phyloP scores from a whole-genome alignment of 495 filamentous ascomycete genomes.

The Penicillium salamii region DNA sequence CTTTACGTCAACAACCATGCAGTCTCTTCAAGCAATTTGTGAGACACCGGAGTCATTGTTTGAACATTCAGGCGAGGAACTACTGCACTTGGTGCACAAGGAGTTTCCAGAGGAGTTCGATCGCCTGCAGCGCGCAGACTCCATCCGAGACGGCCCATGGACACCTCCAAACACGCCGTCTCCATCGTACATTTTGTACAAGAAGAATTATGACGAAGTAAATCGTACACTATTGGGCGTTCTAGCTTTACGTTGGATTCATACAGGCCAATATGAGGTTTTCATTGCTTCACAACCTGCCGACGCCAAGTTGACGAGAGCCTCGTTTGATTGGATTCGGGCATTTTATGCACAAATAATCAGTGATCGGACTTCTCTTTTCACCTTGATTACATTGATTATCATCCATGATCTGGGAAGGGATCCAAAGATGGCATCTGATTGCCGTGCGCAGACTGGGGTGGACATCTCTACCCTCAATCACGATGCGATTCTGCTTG shows the following conservation, averaged over 20 bases:
- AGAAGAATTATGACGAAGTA: conserved; percentile 17
- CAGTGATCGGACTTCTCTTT: conserved; percentile 23
- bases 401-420: conserved; percentile 42
- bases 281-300: conserved; percentile 14
- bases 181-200: conserved; percentile 16
- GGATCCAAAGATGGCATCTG: conserved; percentile 27
- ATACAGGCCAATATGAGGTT: conserved; percentile 10
- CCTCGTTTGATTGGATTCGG: conserved; percentile 22
- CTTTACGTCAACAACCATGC: conserved; percentile 2
- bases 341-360: conserved; percentile 10
- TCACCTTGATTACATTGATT: conserved; percentile 32
- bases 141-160: conserved; percentile 14
- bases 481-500: conserved; percentile 35
- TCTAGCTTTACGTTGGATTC: conserved; percentile 18
- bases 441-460: conserved; percentile 24
- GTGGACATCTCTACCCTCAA: conserved; percentile 25
- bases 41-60: conserved; percentile 8
- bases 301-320: conserved; percentile 5
- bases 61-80: neutral
- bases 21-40: conserved; percentile 9
- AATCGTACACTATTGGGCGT: conserved; percentile 17
- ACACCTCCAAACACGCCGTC: neutral
- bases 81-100: conserved; percentile 8
- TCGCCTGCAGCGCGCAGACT: conserved; percentile 15
- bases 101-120: conserved; percentile 17